Evolutionary conservation across 1,284 basidiomycete genomes (phyloP).

Genomic region (Laetiporus sulphureus): DNA sequence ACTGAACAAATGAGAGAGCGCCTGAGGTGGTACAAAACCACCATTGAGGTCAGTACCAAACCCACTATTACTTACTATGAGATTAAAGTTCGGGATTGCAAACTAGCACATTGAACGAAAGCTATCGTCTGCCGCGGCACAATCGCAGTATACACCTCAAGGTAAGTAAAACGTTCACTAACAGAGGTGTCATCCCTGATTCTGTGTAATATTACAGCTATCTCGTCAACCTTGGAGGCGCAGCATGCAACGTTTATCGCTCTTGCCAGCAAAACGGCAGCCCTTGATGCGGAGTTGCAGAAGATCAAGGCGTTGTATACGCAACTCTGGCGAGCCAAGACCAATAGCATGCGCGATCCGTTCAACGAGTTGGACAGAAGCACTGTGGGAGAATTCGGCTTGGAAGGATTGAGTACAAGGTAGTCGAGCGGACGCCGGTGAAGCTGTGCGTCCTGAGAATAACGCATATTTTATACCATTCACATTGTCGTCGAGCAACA

Average conservation of each 20-base stretch:
- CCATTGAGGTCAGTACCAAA: slow-evolving; percentile 56
- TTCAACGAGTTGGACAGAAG: slow-evolving; percentile 60
- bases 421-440: too few species aligned
- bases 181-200: neutral
- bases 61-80: too few species aligned
- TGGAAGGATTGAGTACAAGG: slow-evolving; percentile 27
- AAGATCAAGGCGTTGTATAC: slow-evolving; percentile 63
- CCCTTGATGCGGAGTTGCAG: slow-evolving; percentile 62
- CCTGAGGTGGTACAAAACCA: slow-evolving; percentile 69
- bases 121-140: slow-evolving; percentile 55
- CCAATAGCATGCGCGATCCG: slow-evolving; percentile 67
- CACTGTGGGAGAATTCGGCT: slow-evolving; percentile 37
- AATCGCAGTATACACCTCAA: slow-evolving; percentile 68
- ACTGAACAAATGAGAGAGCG: slow-evolving; percentile 67
- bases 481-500: too few species aligned
- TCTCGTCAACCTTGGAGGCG: slow-evolving; percentile 65
- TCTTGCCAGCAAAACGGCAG: slow-evolving; percentile 65
- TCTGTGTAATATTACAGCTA: slow-evolving; percentile 34
- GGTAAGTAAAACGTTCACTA: slow-evolving; percentile 32
- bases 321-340: slow-evolving; percentile 62
- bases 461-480: too few species aligned
- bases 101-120: slow-evolving; percentile 84
- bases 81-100: too few species aligned
- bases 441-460: too few species aligned
- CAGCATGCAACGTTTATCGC: slow-evolving; percentile 70